Evolutionary conservation across 2,329 filamentous ascomycete genomes (phyloP), one percentile per base, ranked within the genome.

Genomic region (Uncinocarpus reesii): DNA sequence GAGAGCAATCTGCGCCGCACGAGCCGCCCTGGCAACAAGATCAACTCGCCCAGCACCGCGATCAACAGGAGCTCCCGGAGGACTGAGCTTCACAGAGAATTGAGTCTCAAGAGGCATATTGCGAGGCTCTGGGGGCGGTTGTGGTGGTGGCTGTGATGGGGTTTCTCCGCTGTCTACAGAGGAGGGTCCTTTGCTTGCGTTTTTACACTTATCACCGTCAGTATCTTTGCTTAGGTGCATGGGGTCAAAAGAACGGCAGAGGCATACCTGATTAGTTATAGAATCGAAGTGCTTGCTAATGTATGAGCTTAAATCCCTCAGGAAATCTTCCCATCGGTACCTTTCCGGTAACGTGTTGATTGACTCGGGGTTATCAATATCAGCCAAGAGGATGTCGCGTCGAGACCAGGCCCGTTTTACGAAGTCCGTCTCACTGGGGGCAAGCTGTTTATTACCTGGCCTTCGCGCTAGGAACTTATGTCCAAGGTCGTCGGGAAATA

Each of bases 241-340:
- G 16, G 1, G 15, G 6, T 26, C 18, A 37, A 10, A 10, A 29
- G 3, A 13, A 15, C 1, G 6, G 5, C 1, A 20, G 13, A 20
- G 42, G 59, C 65, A 50, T 52, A 74, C 70, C 58, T 67, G 69
- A n/a, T 65, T 65, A 47, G 70, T 67, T 41, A 76, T 69, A 10
- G 68, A 61, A 48, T 78, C 76, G 49, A 78, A 73, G 48, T 76
- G 75, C 57, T 79, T 78, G 45, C 69, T 72, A 41, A 83, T 71
- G 60, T 79, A 78, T 10, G 67, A 67, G 40, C 73, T 75, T 13
- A 82, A 71, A 52, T 79, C 76, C 18, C 72, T 70, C 13, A 81
- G 64, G 50, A 83, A 82, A 50, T 80, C 76, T 43, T 76, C 74
- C 80, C 80, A 83, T 24, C 73, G 71, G 55, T 81, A 81, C 56